Evolutionary conservation across 495 filamentous ascomycete genomes (phyloP), one percentile per base, ranked within the genome.

Genomic region (Staphylotrichum tortipilum): DNA sequence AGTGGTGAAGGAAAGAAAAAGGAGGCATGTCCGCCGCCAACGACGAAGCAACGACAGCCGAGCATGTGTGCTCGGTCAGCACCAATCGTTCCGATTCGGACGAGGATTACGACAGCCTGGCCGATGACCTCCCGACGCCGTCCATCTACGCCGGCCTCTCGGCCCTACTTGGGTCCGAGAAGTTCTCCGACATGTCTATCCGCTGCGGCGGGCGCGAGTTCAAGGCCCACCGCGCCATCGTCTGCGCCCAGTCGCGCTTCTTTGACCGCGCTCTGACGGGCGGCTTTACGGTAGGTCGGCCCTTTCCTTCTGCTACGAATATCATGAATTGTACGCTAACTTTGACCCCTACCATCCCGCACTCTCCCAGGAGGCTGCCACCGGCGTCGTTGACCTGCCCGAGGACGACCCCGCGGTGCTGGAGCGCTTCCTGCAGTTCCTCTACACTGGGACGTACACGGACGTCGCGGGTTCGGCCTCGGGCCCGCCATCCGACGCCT

Each of bases 171-270:
- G n/a, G 10, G 8, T 58, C 57, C 1, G 51, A 33, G 15, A 60
- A 65, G 26, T 70, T 67, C 52, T 59, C 68, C 17, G 69, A 74
- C 52, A 44, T 76, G 29, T 64, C 52, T 8, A 63, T 76, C 35
- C 49, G 28, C n/a, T 69, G 64, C 33, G 41, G 48, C 3, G 56
- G 56, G 8, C 56, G 61, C 18, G 43, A 57, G 37, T 71, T 68
- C 54, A 58, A 65, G 11, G 66, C 69, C 11, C 71, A 75, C 53
- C 56, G 61, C 12, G 44, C 59, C 8, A 52, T 73, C 12, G 46
- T 72, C 36, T 72, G 69, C 45, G 40, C 59, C 21, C 66, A 67
- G 42, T 76, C 68, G 1, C 54, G 60, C 17, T 68, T 64, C 47
- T 71, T 75, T 47, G 57, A 47, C 34, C 15, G n/a, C n/a, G 34